Evolutionary conservation across 441 rosid genomes (phyloP), one percentile per base, ranked within the genome.

Genomic region (Pelargonium fulgidum): DNA sequence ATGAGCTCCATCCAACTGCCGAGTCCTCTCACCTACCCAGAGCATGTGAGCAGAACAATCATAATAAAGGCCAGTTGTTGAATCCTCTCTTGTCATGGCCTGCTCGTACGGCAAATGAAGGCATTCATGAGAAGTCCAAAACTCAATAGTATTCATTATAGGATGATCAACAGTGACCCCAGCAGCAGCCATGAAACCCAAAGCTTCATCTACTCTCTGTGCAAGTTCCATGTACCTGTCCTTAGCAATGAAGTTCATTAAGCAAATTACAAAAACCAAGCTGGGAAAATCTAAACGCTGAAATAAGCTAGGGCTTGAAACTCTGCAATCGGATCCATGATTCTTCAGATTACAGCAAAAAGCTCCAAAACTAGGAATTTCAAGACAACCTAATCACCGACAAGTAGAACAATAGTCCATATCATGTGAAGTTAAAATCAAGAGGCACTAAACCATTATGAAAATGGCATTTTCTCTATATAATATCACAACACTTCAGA

Each of bases 11-110:
- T 81, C 88, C 69, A 84, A 64, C 72, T 84, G 88, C 62, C 85
- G 75, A 65, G 88, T 84, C 76, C 88, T 77, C 82, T 84, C 88
- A 39, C 88, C 88, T 1, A 82, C 84, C 86, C 86, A 85, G 50
- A 85, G 85, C 83, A 85, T 70, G 76, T 85, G 86, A 64, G 86
- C 88, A 26, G 88, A 82, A 68, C 88, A 85, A 69, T 82, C 88
- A 67, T 85, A 82, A 54, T 75, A 81, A 54, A 85, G 85, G 67
- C 88, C 86, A 5, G 86, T 69, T 4, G 88, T 85, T 48, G 88
- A 85, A 73, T 85, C 88, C 83, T 73, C 79, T 76, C 88, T 79
- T 17, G 88, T 85, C 67, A 85, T 66, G 9, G 86, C 79, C 70
- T 85, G 86, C 82, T 85, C 88, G 54, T 85, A 85, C 14, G 83